These are phyloP conservation scores for Ogataea dorogensis DNA, from an alignment of 805 yeast species.

Conservation along the genomic window DNA sequence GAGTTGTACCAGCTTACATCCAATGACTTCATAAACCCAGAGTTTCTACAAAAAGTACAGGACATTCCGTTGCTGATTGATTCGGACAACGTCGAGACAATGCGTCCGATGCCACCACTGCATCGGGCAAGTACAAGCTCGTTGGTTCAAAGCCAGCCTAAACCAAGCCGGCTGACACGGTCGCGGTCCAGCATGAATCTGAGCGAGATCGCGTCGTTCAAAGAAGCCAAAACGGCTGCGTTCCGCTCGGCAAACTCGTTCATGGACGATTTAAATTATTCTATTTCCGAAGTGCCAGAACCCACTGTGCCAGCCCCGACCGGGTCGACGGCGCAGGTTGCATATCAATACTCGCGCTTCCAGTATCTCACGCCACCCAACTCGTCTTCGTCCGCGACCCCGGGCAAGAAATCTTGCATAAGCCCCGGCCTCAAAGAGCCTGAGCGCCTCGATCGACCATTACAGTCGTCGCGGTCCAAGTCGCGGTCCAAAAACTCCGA, in stretches of 20 bases:
- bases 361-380: constrained; percentile 25
- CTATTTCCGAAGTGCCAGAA: constrained; percentile 19
- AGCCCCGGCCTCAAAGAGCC: constrained; percentile 22
- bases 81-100: constrained; percentile 24
- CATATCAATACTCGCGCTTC: constrained; percentile 13
- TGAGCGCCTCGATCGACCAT: constrained; percentile 32
- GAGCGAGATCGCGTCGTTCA: constrained; percentile 48
- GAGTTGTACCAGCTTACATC: constrained; percentile 6
- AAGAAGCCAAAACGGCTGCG: constrained; percentile 33
- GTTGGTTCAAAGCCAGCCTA: constrained; percentile 17
- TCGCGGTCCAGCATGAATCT: constrained; percentile 55
- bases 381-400: constrained; percentile 22
- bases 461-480: constrained; percentile 35
- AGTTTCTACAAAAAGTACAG: constrained; percentile 19
- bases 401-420: constrained; percentile 11
- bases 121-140: constrained; percentile 17
- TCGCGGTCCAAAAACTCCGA: constrained; percentile 31
- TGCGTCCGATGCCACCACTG: constrained; percentile 21
- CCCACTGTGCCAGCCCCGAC: constrained; percentile 5
- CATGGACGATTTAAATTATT: constrained; percentile 12
- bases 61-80: constrained; percentile 24
- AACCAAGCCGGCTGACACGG: constrained; percentile 29
- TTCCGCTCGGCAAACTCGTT: constrained; percentile 19
- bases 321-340: constrained; percentile 12
- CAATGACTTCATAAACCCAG: constrained; percentile 21